Base-by-base conservation (phyloP, 2,329 filamentous ascomycete species). In the Sarocladium oryzae region DNA sequence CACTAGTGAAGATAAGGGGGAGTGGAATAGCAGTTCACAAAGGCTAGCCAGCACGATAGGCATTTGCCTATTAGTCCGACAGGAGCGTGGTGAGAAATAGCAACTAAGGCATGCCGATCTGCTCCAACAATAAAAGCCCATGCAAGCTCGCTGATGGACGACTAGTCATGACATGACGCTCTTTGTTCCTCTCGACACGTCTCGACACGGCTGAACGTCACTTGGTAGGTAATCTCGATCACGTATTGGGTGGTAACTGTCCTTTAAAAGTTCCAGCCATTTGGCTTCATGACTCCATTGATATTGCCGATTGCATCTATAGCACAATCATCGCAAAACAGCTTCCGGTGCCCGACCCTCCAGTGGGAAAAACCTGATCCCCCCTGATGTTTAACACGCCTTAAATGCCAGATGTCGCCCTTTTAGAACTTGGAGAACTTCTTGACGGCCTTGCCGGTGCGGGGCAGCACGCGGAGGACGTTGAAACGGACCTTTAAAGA, bases 391-490 rank as follows among this genome's bases (percentile, higher is more conserved):
- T 74, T 71, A 75, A 74, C 72, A 76, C 74, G 74, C 75, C 74
- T 65, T 70, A 74, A 75, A 78, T 77, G 73, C 74, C 74, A 76
- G 58, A 69, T 64, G 64, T 49, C 50, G 24, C 67, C 65, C 66
- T 67, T 67, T 85, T 96, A 99, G 83, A 99, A 99, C 84, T 99
- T 99, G 82, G 75, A 81, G 85, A 99, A 99, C 75, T 85, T 77
- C 90, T 99, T 99, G 76, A 96, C 90, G 67, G 84, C 78, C 86
- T 96, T 96, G 78, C 91, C 89, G 68, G 89, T 96, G 79, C 91
- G 86, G 77, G 92, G 92, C 69, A 97, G 88, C 68, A 99, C 93
- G 70, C 93, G 91, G 72, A 99, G 89, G 72, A 96, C 91, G 82
- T 99, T 99, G 89, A 99, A 99, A 73, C 93, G 93, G 71, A 96